Percentiles rank a stretch among this genome's conserved stretches.
These are phyloP conservation scores for Fusarium bactridioides DNA, from an alignment of 2,329 filamentous ascomycete genomes.

Conservation along the genomic window DNA sequence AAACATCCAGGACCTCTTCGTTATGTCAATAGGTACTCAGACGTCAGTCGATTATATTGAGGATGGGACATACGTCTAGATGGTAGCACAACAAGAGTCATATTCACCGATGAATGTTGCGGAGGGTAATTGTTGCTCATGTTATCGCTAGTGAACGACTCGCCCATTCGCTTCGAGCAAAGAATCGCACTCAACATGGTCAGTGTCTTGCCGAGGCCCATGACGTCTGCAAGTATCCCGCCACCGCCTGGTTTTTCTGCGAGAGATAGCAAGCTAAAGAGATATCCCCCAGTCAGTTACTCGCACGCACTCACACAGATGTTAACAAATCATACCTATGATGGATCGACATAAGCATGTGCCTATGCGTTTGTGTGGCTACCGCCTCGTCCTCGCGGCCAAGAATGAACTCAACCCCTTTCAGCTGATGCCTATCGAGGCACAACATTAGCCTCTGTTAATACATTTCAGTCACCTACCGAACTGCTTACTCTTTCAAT, in stretches of 20 bases:
- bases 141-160: too few relatives aligned
- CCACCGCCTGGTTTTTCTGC: neutral
- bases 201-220: neutral
- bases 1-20: neutral
- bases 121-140: too few relatives aligned
- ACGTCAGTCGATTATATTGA: too few relatives aligned
- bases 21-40: too few relatives aligned
- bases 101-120: too few relatives aligned
- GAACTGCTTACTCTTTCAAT: neutral
- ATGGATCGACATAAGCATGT: neutral
- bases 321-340: rapidly evolving
- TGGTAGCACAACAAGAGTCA: neutral
- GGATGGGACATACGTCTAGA: neutral
- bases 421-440: neutral
- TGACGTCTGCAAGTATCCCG: neutral
- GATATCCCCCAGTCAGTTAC: too few relatives aligned
- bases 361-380: neutral
- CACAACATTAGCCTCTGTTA: too few relatives aligned
- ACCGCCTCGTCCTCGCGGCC: rapidly evolving
- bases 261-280: neutral
- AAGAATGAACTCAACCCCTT: neutral
- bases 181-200: neutral
- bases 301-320: too few relatives aligned
- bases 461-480: too few relatives aligned
- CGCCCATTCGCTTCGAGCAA: neutral